phyloP scores from a whole-genome alignment of 768 basidiomycete genomes.

The Tylopilus intermedius region DNA sequence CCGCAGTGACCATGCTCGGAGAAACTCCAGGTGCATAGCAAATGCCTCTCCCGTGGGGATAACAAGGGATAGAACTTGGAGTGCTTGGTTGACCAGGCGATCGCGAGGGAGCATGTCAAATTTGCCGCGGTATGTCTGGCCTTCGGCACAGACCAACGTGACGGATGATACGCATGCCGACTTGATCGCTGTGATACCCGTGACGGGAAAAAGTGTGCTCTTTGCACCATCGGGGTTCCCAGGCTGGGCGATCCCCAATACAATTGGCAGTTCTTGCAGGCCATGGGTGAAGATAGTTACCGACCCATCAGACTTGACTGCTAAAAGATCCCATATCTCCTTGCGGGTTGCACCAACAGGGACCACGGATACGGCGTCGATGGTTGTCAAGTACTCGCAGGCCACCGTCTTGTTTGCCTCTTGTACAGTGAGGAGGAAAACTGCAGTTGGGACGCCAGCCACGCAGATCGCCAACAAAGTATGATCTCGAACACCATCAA shows the following conservation, averaged over 20 bases:
- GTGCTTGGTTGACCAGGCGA: constrained; percentile 49
- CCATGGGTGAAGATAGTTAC: constrained; percentile 64
- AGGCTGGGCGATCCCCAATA: constrained; percentile 21
- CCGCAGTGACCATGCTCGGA: constrained; percentile 51
- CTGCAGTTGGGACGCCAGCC: constrained; percentile 40
- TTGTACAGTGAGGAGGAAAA: constrained; percentile 46
- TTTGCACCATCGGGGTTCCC: neutral
- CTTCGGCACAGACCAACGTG: constrained; percentile 51
- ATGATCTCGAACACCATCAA: constrained; percentile 48
- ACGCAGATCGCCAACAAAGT: constrained; percentile 54
- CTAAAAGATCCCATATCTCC: constrained; percentile 62
- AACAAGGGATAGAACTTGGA: constrained; percentile 59
- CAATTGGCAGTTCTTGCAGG: constrained; percentile 38
- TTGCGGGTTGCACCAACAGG: constrained; percentile 61
- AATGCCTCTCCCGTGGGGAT: constrained; percentile 56
- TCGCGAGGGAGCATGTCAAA: constrained; percentile 56
- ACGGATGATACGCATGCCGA: constrained; percentile 49
- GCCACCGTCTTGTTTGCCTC: constrained; percentile 38
- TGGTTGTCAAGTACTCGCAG: constrained; percentile 34
- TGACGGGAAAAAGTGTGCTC: constrained; percentile 13
- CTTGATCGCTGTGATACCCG: constrained; percentile 40
- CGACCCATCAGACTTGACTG: constrained; percentile 52
- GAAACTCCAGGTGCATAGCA: constrained; percentile 49
- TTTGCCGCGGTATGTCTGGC: constrained; percentile 40
- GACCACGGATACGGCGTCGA: constrained; percentile 48